Base-by-base conservation (phyloP, 192 early-diverging fungal species). In the Linnemannia hyalina region DNA sequence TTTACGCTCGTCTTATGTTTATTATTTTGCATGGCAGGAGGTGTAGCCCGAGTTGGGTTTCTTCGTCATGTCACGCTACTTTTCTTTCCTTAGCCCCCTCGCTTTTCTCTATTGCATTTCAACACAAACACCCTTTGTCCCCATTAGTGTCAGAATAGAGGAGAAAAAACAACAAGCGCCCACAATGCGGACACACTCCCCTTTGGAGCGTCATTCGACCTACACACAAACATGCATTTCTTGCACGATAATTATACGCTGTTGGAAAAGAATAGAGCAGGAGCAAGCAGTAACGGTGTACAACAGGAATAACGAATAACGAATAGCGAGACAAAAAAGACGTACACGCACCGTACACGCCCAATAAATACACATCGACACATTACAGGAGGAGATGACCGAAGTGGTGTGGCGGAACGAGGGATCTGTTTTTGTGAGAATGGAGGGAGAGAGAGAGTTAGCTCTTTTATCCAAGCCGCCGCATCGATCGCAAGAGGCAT, bases 321-420 rank as follows among this genome's bases (percentile, higher is more conserved):
- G 42, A 73, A 73, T 26, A 73, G 32, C 40, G 36, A 46, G 23
- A 73, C 22, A 49, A 73, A 73, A 73, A 73, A 46, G 44, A 73
- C 71, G 71, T 46, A 60, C 55, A 60, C 55, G 6, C 55, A 60
- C 55, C 55, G 55, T 60, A 60, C 55, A 60, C 49, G 49, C 49
- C 49, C 0, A 52, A 52, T 18, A 52, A 2, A 52, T 6, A 16
- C 2, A 52, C 49, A 52, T 16, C 18, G 18, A 52, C 44, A 46
- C 44, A 22, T 16, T 5, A 22, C 35, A 35, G 35, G 49, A 22
- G 49, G 49, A 52, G 49, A 18, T 52, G 44, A 3, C 13, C 44
- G 0, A 46, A 11, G 44, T 15, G 11, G 44, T 40, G 44, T 15
- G 11, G 44, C 6, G 38, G 38, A 40, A 40, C 38, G 38, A 40